Evolutionary conservation across 768 basidiomycete species (phyloP).

Genomic region (Jaapia argillacea): DNA sequence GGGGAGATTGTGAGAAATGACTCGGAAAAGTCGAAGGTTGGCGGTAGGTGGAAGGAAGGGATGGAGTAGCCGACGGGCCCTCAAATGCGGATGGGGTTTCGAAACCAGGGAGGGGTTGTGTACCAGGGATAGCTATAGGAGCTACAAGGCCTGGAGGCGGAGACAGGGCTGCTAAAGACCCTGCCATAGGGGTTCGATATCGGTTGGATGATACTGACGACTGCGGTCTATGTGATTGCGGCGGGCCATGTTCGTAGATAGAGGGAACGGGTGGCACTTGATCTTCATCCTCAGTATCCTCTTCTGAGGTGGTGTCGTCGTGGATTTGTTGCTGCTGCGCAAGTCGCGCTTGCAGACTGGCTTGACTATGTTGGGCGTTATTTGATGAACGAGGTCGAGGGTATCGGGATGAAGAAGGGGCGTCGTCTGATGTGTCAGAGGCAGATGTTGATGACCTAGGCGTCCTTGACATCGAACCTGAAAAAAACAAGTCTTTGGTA

Average conservation of each 20-base stretch:
- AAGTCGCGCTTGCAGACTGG: neutral
- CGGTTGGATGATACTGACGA: constrained; percentile 73
- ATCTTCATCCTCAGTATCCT: constrained; percentile 39
- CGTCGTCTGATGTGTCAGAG: constrained; percentile 46
- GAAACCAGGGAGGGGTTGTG: constrained; percentile 65
- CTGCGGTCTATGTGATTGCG: no score
- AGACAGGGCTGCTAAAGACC: constrained; percentile 47
- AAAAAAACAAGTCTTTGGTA: constrained; percentile 1
- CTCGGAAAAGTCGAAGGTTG: constrained; percentile 1
- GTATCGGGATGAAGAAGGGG: constrained; percentile 10
- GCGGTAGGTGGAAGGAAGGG: constrained; percentile 12
- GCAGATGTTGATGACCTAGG: constrained; percentile 54
- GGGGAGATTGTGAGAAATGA: constrained; percentile 10
- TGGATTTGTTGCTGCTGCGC: neutral
- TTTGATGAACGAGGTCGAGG: neutral
- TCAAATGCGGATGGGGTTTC: constrained; percentile 68
- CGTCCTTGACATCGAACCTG: constrained; percentile 34
- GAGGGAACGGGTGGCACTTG: constrained; percentile 20
- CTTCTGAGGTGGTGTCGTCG: constrained; percentile 16
- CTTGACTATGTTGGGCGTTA: neutral
- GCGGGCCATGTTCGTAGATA: constrained; percentile 14
- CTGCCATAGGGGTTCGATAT: constrained; percentile 69
- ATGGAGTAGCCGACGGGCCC: constrained; percentile 28
- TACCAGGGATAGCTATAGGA: constrained; percentile 34
- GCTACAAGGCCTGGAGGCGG: constrained; percentile 16